phyloP scores from a whole-genome alignment of 1,284 basidiomycete species.

The Tilletiaria anomala region DNA sequence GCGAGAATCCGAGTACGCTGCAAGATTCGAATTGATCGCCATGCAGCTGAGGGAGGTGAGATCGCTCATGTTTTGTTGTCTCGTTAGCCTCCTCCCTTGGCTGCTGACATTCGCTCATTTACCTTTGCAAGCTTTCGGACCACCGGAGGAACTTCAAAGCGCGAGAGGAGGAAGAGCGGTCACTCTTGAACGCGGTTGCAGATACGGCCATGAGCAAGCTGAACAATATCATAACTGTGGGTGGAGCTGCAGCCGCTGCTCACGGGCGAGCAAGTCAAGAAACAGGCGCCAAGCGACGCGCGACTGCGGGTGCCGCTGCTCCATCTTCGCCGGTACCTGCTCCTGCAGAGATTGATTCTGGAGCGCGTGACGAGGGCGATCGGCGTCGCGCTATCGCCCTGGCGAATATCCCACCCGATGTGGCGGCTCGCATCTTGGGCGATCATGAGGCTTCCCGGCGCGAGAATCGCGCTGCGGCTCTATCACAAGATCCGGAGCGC shows the following conservation, averaged over 20 bases:
- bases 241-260: too few species aligned
- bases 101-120: background rate
- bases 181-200: background rate
- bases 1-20: conserved; percentile 55
- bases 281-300: too few species aligned
- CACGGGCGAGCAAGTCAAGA: too few species aligned
- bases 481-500: conserved; percentile 54
- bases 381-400: conserved; percentile 22
- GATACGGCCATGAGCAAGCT: conserved; percentile 42
- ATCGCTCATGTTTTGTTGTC: background rate
- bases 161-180: background rate
- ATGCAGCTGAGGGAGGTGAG: conserved; percentile 49
- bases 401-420: background rate
- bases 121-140: background rate
- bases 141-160: background rate
- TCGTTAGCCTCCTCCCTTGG: background rate
- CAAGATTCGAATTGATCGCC: conserved; percentile 48
- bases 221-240: too few species aligned
- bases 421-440: background rate
- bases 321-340: conserved; percentile 2
- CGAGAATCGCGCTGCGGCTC: conserved; percentile 26
- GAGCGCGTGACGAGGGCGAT: conserved; percentile 29
- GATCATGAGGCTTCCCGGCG: conserved; percentile 14
- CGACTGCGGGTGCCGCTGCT: conserved; percentile 8
- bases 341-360: conserved; percentile 1